Evolutionary conservation across 73 alveolate species (phyloP).

Genomic region (Uronychia setigera): DNA sequence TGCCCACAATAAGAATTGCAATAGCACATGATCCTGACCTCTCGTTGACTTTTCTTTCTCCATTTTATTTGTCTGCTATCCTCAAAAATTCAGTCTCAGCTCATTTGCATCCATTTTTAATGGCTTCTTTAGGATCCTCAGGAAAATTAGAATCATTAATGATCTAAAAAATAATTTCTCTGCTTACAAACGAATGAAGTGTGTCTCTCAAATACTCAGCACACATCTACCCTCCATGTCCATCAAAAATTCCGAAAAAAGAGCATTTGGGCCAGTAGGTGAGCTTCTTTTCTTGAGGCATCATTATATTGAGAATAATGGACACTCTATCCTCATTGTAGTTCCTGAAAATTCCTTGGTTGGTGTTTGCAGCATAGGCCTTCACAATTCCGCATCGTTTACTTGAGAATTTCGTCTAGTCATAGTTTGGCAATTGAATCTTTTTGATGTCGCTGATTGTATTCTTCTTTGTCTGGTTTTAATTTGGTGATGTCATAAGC

Average conservation of each 20-base stretch:
- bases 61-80: neutral
- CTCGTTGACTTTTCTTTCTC: conserved; percentile 36
- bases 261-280: conserved; percentile 42
- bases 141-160: conserved; percentile 84
- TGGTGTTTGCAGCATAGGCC: conserved; percentile 83
- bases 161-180: conserved; percentile 43
- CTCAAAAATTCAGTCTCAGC: conserved; percentile 67
- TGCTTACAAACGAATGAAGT: conserved; percentile 72
- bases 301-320: conserved; percentile 67
- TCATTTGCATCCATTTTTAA: conserved; percentile 82
- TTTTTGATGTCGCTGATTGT: too few relatives aligned
- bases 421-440: conserved; percentile 24
- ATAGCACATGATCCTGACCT: conserved; percentile 90
- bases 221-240: conserved; percentile 85
- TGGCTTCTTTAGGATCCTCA: conserved; percentile 88
- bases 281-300: conserved; percentile 44
- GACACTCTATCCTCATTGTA: conserved; percentile 88
- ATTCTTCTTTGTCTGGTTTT: too few relatives aligned
- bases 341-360: conserved; percentile 78
- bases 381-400: conserved; percentile 68
- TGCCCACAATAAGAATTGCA: conserved; percentile 76
- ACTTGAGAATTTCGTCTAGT: conserved; percentile 70
- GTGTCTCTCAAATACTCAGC: conserved; percentile 75
- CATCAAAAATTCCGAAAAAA: conserved; percentile 84
- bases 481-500: too few relatives aligned